Base-by-base conservation (phyloP, 164 flowering plant species). In the Warburgia ugandensis region DNA sequence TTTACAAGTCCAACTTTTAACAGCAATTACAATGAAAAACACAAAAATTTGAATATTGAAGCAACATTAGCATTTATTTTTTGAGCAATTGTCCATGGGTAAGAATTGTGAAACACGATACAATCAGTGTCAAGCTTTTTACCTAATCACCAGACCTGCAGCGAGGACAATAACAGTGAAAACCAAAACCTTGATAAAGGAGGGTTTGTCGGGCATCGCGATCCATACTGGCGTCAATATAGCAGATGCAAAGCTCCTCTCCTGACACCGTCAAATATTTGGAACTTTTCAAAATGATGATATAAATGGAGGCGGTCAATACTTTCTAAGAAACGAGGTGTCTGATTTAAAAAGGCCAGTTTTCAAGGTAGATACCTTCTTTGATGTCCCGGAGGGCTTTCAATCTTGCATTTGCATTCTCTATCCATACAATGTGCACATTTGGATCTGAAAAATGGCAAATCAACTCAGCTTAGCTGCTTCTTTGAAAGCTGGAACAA, bases 231-330 rank as follows among this genome's bases (percentile, higher is more conserved):
- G 90, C 83, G 66, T 91, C 97, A 28, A 91, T 86, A 32, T 87
- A 91, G 76, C 96, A 81, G 31, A 91, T 84, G 14, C 87, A 66
- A 40, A 91, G 77, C 67, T 91, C 97, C 76, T 91, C 97, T 46
- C 82, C 97, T 91, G 77, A 25, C 17, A 52, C 31, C 47, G 27
- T 13, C 10, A 10, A 9, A 25, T 12, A 14, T n/a, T n/a, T n/a
- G n/a, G n/a, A n/a, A n/a, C n/a, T n/a, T n/a, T n/a, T n/a, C n/a
- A n/a, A 6, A 12, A 30, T n/a, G 17, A 28, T 27, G 2, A 47
- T 8, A 47, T n/a, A 47, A 14, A 47, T 8, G 21, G 4, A 26
- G 31, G 16, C 20, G 14, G 16, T 6, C 32, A 11, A n/a, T 26
- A 13, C n/a, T 20, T 14, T 29, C 5, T 8, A 14, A 10, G 27